Evolutionary conservation across 2,329 filamentous ascomycete genomes (phyloP).

Genomic region (Trichophyton simii): DNA sequence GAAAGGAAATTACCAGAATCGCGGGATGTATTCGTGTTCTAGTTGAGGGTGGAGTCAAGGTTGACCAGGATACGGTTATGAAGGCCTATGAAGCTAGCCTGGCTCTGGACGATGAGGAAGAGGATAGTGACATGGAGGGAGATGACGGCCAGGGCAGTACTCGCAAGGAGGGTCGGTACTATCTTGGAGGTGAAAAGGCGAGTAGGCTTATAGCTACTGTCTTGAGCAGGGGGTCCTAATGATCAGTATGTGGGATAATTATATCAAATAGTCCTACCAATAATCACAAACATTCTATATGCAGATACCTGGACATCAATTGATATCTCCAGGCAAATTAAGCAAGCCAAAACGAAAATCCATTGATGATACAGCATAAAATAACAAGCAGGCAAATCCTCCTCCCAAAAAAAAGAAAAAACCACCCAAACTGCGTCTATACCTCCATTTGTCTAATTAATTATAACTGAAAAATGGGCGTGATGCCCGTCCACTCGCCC

Average conservation of each 20-base stretch:
- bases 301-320: not conserved
- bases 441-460: not conserved
- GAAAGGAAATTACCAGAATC: constrained; percentile 78
- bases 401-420: not conserved
- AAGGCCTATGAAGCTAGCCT: constrained; percentile 71
- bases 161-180: constrained; percentile 28
- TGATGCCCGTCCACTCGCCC: constrained; percentile 51
- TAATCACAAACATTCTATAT: not conserved
- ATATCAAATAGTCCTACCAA: not conserved
- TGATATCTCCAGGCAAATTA: not conserved
- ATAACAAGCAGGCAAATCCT: not conserved
- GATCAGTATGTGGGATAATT: not conserved
- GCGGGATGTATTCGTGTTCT: constrained; percentile 70
- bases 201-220: constrained; percentile 23
- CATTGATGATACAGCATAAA: not conserved
- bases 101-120: constrained; percentile 45
- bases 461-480: constrained; percentile 40
- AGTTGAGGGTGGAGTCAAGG: constrained; percentile 66
- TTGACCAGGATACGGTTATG: constrained; percentile 82
- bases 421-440: not conserved
- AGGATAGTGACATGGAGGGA: constrained; percentile 26
- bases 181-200: constrained; percentile 31
- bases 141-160: constrained; percentile 20
- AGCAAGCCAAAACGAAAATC: not conserved
- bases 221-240: constrained; percentile 1